These are phyloP conservation scores for Phytopythium ostracodes DNA, from an alignment of 352 stramenopile species.

Conservation along the genomic window DNA sequence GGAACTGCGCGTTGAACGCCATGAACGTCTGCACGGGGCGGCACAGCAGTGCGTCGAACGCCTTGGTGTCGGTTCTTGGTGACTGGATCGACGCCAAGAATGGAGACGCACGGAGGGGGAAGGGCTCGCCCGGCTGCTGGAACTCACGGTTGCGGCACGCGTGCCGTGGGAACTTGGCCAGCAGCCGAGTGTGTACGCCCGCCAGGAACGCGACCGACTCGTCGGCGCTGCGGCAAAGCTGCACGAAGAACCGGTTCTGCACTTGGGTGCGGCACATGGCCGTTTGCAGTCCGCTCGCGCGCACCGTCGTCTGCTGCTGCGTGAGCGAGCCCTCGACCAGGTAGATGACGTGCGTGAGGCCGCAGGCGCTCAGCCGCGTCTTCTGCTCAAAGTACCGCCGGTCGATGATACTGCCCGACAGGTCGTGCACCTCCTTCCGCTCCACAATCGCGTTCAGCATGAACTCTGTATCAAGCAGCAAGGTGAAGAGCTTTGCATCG, in stretches of 20 bases:
- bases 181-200: slow-evolving; percentile 56
- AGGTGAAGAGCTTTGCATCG: neutral
- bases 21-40: slow-evolving; percentile 38
- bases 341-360: slow-evolving; percentile 78
- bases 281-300: slow-evolving; percentile 52
- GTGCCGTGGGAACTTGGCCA: slow-evolving; percentile 43
- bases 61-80: neutral
- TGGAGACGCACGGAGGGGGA: slow-evolving; percentile 6
- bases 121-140: neutral
- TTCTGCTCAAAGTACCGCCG: slow-evolving; percentile 81
- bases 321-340: slow-evolving; percentile 78
- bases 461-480: slow-evolving; percentile 40
- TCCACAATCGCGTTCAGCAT: slow-evolving; percentile 84
- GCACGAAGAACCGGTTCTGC: slow-evolving; percentile 82
- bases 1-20: slow-evolving; percentile 72
- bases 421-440: slow-evolving; percentile 74
- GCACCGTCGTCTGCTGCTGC: slow-evolving; percentile 67
- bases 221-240: slow-evolving; percentile 69
- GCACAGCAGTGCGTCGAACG: slow-evolving; percentile 39
- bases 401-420: slow-evolving; percentile 83
- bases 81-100: slow-evolving; percentile 11
- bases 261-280: slow-evolving; percentile 77
- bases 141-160: slow-evolving; percentile 33
- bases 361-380: slow-evolving; percentile 50
- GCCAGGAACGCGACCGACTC: slow-evolving; percentile 74